Base-by-base conservation (phyloP, 768 basidiomycete genomes). In the Tephrocybe rancida region DNA sequence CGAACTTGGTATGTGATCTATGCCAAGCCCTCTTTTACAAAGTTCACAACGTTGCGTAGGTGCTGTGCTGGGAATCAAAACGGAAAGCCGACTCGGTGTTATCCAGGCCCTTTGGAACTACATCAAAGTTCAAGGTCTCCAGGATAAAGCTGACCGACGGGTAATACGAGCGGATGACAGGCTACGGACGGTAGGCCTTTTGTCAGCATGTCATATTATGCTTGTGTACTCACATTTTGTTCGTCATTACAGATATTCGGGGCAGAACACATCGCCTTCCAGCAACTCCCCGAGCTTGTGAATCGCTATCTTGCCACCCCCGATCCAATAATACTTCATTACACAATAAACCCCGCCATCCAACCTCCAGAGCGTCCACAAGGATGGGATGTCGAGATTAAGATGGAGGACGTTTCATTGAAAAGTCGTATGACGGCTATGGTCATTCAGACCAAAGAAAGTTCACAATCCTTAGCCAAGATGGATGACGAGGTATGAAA, bases 81-180 rank as follows among this genome's bases (percentile, higher is more conserved):
- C 97, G 65, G 93, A 92, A 25, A 92, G 90, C 30, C 82, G 92
- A 25, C 74, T 87, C 21, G 91, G 88, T 5, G 82, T 92, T 16
- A 80, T 96, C 16, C 87, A 92, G 51, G 82, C 90, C 0, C 67
- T 97, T 10, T 98, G 95, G 95, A 91, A 89, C 63, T 94, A 95
- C 61, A 89, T 97, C 72, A 96, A 95, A 66, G 73, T 87, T 13
- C 78, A 93, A 59, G 82, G 84, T 22, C 71, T 95, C 16, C 91
- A 93, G 68, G 92, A 93, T 68, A 92, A 92, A 60, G 81, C 82
- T 0, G 90, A 93, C 68, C 75, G 90, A 51, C 80, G 86, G 34
- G 67, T 84, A 46, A 83, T 93, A 47, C 81, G 82, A 10, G 77
- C 84, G 2, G 91, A 93, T 61, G 88, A 85, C 11, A 77, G 76